phyloP scores from a whole-genome alignment of 1,139 yeast species.

The Hanseniaspora gamundiae region DNA sequence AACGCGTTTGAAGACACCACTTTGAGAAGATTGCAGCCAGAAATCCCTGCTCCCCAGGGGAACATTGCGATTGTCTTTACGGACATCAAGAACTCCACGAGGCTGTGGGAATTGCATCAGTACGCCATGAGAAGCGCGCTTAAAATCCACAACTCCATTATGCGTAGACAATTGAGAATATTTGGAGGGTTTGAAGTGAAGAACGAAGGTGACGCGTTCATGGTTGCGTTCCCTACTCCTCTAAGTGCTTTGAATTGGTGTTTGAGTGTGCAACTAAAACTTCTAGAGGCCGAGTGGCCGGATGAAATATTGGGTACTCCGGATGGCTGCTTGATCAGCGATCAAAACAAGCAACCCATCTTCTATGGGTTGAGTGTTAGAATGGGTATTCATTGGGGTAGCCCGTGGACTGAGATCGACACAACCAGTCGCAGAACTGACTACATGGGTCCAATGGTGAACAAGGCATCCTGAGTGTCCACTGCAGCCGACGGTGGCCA shows the following conservation, averaged over 20 bases:
- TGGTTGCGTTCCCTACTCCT: constrained; percentile 96
- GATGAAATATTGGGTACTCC: constrained; percentile 75
- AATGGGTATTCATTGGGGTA: constrained; percentile 98
- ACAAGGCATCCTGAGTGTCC: constrained; percentile 84
- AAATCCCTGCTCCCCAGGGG: constrained; percentile 91
- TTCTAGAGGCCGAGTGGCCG: constrained; percentile 89
- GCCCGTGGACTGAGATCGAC: constrained; percentile 92
- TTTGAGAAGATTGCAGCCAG: constrained; percentile 76
- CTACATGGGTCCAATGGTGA: constrained; percentile 97
- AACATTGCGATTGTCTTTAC: constrained; percentile 92
- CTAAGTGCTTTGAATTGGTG: constrained; percentile 90
- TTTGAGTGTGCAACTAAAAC: constrained; percentile 78
- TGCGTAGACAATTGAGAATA: constrained; percentile 86
- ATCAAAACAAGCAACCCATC: constrained; percentile 46
- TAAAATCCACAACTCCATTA: constrained; percentile 81
- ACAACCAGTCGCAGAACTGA: constrained; percentile 96
- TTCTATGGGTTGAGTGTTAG: constrained; percentile 88
- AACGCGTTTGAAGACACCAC: constrained; percentile 61
- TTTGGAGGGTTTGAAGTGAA: constrained; percentile 97
- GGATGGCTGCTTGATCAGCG: constrained; percentile 78
- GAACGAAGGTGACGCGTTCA: constrained; percentile 98
- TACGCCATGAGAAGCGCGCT: constrained; percentile 95
- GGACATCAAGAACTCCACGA: constrained; percentile 89
- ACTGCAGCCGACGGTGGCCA: constrained; percentile 99
- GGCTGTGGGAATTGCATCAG: constrained; percentile 87